Evolutionary conservation across 108 stramenopile genomes (phyloP).

Genomic region (Aurantiochytrium sp.): DNA sequence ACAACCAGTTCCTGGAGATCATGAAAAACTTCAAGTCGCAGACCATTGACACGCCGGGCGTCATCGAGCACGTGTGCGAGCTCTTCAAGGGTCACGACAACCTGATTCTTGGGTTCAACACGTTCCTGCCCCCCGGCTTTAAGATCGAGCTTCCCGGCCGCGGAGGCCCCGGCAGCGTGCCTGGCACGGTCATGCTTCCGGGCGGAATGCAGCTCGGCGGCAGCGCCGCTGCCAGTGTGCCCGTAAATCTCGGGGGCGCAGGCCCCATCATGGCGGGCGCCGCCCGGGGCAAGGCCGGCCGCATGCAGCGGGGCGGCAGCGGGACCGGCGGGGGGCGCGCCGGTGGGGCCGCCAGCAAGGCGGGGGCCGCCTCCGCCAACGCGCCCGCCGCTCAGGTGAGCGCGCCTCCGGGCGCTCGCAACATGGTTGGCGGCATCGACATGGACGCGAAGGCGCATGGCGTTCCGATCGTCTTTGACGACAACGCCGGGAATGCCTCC

Average conservation of each 20-base stretch:
- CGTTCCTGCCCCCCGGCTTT: conserved; percentile 98
- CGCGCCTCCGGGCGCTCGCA: too few relatives aligned
- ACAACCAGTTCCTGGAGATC: conserved; percentile 98
- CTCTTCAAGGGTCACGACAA: conserved; percentile 93
- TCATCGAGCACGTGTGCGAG: conserved; percentile 85
- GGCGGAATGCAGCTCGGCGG: not conserved
- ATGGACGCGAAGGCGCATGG: not conserved
- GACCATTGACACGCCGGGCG: conserved; percentile 93
- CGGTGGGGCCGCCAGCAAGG: not conserved
- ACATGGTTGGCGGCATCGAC: too few relatives aligned
- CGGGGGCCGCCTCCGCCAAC: not conserved
- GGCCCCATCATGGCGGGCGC: not conserved
- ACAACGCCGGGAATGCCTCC: not conserved
- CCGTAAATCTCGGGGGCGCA: not conserved
- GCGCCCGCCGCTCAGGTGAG: not conserved
- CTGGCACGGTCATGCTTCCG: not conserved
- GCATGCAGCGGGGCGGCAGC: not conserved
- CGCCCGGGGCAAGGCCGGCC: not conserved
- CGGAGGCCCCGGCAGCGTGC: conserved; percentile 45
- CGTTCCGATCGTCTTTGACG: not conserved
- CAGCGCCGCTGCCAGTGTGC: not conserved
- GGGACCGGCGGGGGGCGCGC: not conserved
- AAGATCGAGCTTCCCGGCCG: conserved; percentile 81
- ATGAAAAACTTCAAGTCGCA: conserved; percentile 94
- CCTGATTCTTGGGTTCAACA: conserved; percentile 95